Evolutionary conservation across 345 rosid species (phyloP), one percentile per base, ranked within the genome.

Genomic region (Dovyalis caffra): DNA sequence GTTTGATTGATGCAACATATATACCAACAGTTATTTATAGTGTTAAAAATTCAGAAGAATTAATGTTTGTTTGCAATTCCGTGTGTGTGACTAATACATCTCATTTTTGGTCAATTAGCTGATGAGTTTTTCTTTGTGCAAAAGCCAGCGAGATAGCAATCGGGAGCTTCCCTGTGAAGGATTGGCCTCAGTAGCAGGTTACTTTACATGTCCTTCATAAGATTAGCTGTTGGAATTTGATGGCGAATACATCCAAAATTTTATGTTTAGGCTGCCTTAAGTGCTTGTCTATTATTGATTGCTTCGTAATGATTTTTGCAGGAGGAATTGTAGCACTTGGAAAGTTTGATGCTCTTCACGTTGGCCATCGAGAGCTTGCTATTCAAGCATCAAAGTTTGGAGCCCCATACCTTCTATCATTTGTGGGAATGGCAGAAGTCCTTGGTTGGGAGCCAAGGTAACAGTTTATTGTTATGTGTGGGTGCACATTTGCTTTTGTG

Each of bases 281-380:
- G 20, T 29, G 1, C 40, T 18, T 49, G 25, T 51, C 5, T 32
- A 28, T 69, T 69, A 38, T 47, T 35, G 38, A 74, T 67, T 71
- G 51, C 7, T 70, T 76, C 14, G 16, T 69, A 23, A 12, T 63
- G 33, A 69, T 77, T 69, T 20, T 28, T 38, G 18, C 84, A 93
- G 98, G 99, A 82, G 98, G 97, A 74, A 83, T 93, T 38, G 98
- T 90, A 74, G 98, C 96, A n/a, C 87, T 90, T 68, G 99, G 98
- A 76, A 95, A 95, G 81, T 95, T 95, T 86, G 99, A 95, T 71
- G 99, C 98, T 14, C 86, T 95, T 81, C 97, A 93, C 76, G 67
- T 88, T 45, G 97, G 99, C 66, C 99, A 95, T 81, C 90, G 97
- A 35, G 98, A 95, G 85, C 99, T 93, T 67, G 94, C 94, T 0